Base-by-base conservation (phyloP, 2,329 filamentous ascomycete species). In the Arthrocladium fulminans region DNA sequence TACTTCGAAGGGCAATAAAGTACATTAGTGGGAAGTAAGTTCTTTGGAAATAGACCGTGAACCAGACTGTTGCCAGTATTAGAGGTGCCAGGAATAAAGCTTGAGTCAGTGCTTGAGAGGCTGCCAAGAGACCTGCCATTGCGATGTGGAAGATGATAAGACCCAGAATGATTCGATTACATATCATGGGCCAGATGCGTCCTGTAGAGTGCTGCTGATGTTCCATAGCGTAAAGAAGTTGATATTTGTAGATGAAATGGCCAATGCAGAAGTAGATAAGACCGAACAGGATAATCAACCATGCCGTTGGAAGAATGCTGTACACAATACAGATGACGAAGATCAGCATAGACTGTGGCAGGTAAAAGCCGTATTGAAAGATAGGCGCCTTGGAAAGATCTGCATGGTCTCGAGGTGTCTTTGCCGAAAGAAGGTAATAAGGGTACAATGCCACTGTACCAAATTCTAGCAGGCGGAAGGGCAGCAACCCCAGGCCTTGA, bases 311-410 rank as follows among this genome's bases (percentile, higher is more conserved):
- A 10, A 97, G 74, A 15, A 95, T 83, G 61, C 87, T 94, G 73
- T 98, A 98, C 5, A 97, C 89, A 34, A 95, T 76, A 61, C 92
- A 97, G 24, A 98, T 84, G 60, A 97, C 94, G 67, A 96, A 90
- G 13, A 97, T 81, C 9, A 98, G 77, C 49, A 98, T 79, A 0
- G 90, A 88, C 19, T 92, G 94, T 0, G 92, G 92, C 5, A 98
- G 77, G 59, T 88, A 97, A 67, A 96, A 96, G 19, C 92, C 92
- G 60, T 98, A 98, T 65, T 86, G 90, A 68, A 98, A 98, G 8
- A 84, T 73, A 0, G 88, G 86, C 1, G 94, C 89, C 51, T 85
- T 79, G 15, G 83, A 77, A 15, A 97, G 73, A 62, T 94, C 83
- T 1, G 85, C 84, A 60, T 85, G 88, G 61, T 98, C 90, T 61